Percentiles rank a stretch among this genome's conserved stretches.
phyloP scores from a whole-genome alignment of 495 filamentous ascomycete genomes.

The Wilcoxina mikolae region DNA sequence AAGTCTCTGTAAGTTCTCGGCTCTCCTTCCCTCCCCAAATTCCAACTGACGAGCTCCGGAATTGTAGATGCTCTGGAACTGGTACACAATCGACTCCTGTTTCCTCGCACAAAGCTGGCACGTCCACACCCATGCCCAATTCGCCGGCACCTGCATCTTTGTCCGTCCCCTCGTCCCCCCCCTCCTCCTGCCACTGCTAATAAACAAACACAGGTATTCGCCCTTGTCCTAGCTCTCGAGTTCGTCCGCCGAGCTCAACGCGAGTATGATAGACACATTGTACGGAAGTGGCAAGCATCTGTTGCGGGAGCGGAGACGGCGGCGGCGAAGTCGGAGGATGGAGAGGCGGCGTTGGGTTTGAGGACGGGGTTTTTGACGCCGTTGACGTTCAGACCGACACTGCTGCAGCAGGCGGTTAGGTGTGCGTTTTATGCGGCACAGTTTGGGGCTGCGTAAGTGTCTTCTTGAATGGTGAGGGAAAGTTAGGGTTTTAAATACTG shows the following conservation, averaged over 20 bases:
- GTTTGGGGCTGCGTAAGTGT: constrained; percentile 42
- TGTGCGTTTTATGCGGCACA: constrained; percentile 49
- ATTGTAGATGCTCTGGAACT: constrained; percentile 70
- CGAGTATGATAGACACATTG: constrained; percentile 47
- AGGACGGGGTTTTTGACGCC: background rate
- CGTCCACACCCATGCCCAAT: constrained; percentile 44
- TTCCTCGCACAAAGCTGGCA: constrained; percentile 55
- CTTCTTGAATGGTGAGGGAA: background rate
- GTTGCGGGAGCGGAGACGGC: background rate
- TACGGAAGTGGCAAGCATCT: constrained; percentile 35
- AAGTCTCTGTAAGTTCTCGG: constrained; percentile 1
- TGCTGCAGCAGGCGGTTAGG: constrained; percentile 46
- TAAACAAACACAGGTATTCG: constrained; percentile 21
- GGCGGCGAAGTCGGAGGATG: background rate
- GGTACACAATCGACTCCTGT: constrained; percentile 53
- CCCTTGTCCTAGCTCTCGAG: constrained; percentile 35
- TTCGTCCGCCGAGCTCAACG: constrained; percentile 43
- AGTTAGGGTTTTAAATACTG: too few relatives aligned
- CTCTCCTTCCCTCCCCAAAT: background rate
- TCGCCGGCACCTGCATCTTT: constrained; percentile 58
- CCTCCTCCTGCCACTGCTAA: background rate
- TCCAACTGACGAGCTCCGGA: background rate
- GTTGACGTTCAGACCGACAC: constrained; percentile 26
- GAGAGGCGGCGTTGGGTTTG: background rate
- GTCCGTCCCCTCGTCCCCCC: constrained; percentile 32